These are phyloP conservation scores for Oryza rufipogon DNA, from an alignment of 176 grass and related monocot species.

Conservation along the genomic window DNA sequence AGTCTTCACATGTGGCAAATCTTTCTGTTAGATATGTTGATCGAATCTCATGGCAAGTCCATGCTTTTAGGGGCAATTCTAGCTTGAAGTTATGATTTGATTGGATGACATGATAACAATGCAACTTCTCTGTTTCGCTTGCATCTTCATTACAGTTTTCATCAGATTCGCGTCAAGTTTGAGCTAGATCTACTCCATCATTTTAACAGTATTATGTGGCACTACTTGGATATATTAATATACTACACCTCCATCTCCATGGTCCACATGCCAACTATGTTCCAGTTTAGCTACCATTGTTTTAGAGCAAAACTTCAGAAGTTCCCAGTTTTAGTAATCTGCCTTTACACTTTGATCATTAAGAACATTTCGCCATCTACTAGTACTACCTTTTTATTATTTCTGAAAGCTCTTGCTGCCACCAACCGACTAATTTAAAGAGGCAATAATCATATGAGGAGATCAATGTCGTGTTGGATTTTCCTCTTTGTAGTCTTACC, in stretches of 20 bases:
- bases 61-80: neutral
- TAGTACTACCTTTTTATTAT: conserved; percentile 18
- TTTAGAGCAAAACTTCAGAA: conserved; percentile 13
- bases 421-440: conserved; percentile 27
- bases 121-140: neutral
- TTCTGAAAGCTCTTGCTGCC: conserved; percentile 26
- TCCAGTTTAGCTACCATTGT: conserved; percentile 22
- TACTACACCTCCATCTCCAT: conserved; percentile 6
- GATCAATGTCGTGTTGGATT: too few species aligned
- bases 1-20: conserved; percentile 3
- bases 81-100: conserved; percentile 7
- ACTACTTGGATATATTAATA: neutral
- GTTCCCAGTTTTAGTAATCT: conserved; percentile 27
- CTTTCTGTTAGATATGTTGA: neutral
- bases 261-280: conserved; percentile 9
- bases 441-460: neutral
- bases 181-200: conserved; percentile 25
- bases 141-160: conserved; percentile 6
- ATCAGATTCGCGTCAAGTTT: conserved; percentile 24
- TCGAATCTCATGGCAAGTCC: neutral
- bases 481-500: too few species aligned
- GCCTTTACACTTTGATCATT: conserved; percentile 2
- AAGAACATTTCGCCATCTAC: conserved; percentile 26
- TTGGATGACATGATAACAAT: conserved; percentile 21
- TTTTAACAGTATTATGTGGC: neutral